Evolutionary conservation across 2,329 filamentous ascomycete species (phyloP), one percentile per base, ranked within the genome.

Genomic region (Phaeosphaeria sp.): DNA sequence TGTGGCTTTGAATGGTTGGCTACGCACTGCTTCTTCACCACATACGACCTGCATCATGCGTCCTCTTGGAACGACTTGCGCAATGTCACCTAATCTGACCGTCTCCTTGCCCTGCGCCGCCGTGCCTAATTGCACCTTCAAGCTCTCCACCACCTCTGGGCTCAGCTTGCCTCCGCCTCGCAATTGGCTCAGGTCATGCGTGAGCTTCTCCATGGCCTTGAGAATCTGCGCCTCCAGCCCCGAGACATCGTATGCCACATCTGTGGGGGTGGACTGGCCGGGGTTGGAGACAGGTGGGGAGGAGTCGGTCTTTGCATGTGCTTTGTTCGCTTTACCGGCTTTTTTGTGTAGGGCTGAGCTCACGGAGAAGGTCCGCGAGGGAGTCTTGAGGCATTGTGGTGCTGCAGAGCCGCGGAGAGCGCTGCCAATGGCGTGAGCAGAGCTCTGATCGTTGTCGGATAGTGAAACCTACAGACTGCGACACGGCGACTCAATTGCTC

Each of bases 11-110:
- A 8, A 44, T 4, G 2, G 21, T 36, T 33, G 24, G 25, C 13
- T 62, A 79, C 82, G 66, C 72, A 89, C 87, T 57, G 86, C 84
- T 67, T 86, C 83, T 68, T 91, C 89, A 15, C 87, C 85, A 40
- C 86, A 86, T 21, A 89, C 73, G n/a, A 91, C 79, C 57, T 86
- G 84, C 27, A 90, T 74, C 65, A 81, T 82, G 54, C 88, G 77
- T 11, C 88, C 87, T 67, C 88, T 87, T 0, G 87, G 86, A 40
- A 91, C 80, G 17, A 91, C 86, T 69, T 90, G 88, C 2, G 88
- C 89, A 55, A 91, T 69, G 69, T 90, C 88, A 9, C 83, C 82
- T 50, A 91, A 66, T 60, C 78, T 81, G 49, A 85, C 80, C 1
- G 76, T 84, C 57, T 84, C 79, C 57, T 83, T 86, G 42, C 68